Base-by-base conservation (phyloP, 768 basidiomycete genomes). In the Agaricus subrufescens region DNA sequence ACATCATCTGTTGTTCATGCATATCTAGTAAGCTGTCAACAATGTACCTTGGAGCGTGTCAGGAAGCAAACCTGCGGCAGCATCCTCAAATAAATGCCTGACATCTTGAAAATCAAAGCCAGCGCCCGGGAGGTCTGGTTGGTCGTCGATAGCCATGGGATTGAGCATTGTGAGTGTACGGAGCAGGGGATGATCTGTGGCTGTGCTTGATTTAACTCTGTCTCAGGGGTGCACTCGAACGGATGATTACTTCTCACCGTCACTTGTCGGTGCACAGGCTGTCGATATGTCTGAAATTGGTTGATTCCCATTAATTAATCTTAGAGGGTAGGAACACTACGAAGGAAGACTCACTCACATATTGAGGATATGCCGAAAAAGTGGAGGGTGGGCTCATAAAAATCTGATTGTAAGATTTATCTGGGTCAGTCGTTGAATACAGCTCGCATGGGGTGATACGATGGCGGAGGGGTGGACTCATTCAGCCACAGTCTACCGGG, bases 51-150 rank as follows among this genome's bases (percentile, higher is more conserved):
- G 37, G 61, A 60, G 55, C 31, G 12, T 59, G 29, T 15, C 47
- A 29, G 56, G 50, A 4, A 52, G 12, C 71, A 62, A 69, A 90
- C 90, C 88, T 70, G 73, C 66, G 9, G 81, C 79, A 11, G 85
- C 89, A n/a, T 79, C 71, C 10, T 65, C 66, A 58, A 93, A 86
- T 58, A 85, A 54, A 42, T 70, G 69, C 3, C 83, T 85, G 34
- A 89, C 82, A 70, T 92, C 86, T 38, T 75, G 66, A 57, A 87
- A 90, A 58, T 75, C 71, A 61, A 81, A 75, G 5, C 78, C 82
- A 30, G 62, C 67, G n/a, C 84, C 87, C 43, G 89, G 87, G 52
- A 76, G 60, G 26, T 50, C 46, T 25, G 26, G 15, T 15, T 30
- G 14, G 26, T 46, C 29, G 27, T 47, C 14, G 49, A 46, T 40